These are phyloP conservation scores for Colletotrichum truncatum DNA, from an alignment of 2,329 filamentous ascomycete genomes.

Conservation along the genomic window DNA sequence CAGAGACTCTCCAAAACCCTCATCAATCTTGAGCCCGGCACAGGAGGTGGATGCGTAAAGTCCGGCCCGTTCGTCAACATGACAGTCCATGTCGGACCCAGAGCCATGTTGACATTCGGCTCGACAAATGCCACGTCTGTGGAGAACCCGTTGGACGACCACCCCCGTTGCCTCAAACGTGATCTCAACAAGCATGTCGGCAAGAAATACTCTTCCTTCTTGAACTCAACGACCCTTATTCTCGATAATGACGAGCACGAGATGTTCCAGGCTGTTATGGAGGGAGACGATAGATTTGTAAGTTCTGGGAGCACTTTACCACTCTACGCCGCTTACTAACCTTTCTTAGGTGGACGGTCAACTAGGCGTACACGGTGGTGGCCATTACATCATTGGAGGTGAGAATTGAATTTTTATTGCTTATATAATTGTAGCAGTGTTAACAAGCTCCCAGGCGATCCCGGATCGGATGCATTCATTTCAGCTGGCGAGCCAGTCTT, in stretches of 20 bases:
- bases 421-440: background rate
- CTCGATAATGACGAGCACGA: slow-evolving; percentile 31
- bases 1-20: background rate
- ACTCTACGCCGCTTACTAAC: too few species aligned
- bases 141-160: slow-evolving; percentile 42
- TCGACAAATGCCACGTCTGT: slow-evolving; percentile 18
- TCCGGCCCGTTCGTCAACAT: slow-evolving; percentile 48
- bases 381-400: slow-evolving; percentile 49
- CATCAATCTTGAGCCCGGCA: slow-evolving; percentile 50
- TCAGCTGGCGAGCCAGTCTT: slow-evolving; percentile 55
- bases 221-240: slow-evolving; percentile 40
- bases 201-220: slow-evolving; percentile 29
- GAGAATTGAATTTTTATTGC: background rate
- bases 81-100: slow-evolving; percentile 48
- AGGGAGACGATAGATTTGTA: slow-evolving; percentile 45
- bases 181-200: slow-evolving; percentile 39
- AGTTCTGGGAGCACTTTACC: too few species aligned
- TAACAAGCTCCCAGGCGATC: slow-evolving; percentile 44
- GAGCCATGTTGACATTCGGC: slow-evolving; percentile 18
- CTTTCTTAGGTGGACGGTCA: slow-evolving; percentile 34
- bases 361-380: slow-evolving; percentile 48
- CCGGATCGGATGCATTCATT: slow-evolving; percentile 54
- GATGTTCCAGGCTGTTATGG: slow-evolving; percentile 46
- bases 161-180: slow-evolving; percentile 52
- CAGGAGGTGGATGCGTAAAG: slow-evolving; percentile 57